Evolutionary conservation across 495 filamentous ascomycete species (phyloP), one percentile per base, ranked within the genome.

Genomic region (Copromyces sp.): DNA sequence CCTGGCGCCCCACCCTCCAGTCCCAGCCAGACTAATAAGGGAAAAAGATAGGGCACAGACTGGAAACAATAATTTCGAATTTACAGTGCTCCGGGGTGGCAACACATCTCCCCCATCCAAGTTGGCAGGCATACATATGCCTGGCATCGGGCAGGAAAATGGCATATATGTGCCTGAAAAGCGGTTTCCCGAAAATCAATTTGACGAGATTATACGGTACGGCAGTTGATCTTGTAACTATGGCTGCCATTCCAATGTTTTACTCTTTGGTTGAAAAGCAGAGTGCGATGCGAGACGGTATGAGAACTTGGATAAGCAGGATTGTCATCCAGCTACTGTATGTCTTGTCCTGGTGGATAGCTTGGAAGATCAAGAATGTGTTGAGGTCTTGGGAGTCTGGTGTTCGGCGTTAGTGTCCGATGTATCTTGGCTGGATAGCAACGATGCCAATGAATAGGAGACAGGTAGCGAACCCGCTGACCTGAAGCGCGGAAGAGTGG

Each of bases 351-450:
- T 42, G 16, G 17, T 45, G 8, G 7, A 42, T 17, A 2, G 7
- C 14, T 42, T 42, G 16, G 4, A 3, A 5, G 1, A 12, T 14
- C 39, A 12, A 12, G 24, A 24, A 24, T 24, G 0, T 24, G 24
- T 24, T 24, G 24, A 24, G 24, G 24, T 24, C 24, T 24, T 24
- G 24, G 24, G 24, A 1, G 24, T n/a, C n/a, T n/a, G n/a, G n/a
- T n/a, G n/a, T n/a, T n/a, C n/a, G n/a, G n/a, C n/a, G n/a, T n/a
- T 24, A 14, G 47, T 14, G 9, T 0, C 4, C 1, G 2, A 7
- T 59, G 0, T 24, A 0, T 59, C 2, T 0, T 14, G 1, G 11
- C 20, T 59, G 0, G 0, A 0, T 6, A n/a, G 4, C 0, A 14
- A 9, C 3, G 14, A n/a, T 3, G 17, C 17, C 17, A 20, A 45